A percentile compares a stretch with the other conserved stretches of the same genome.
Conservation (phyloP, 78 protist species). For the Dictyostelium firmibasis region DNA sequence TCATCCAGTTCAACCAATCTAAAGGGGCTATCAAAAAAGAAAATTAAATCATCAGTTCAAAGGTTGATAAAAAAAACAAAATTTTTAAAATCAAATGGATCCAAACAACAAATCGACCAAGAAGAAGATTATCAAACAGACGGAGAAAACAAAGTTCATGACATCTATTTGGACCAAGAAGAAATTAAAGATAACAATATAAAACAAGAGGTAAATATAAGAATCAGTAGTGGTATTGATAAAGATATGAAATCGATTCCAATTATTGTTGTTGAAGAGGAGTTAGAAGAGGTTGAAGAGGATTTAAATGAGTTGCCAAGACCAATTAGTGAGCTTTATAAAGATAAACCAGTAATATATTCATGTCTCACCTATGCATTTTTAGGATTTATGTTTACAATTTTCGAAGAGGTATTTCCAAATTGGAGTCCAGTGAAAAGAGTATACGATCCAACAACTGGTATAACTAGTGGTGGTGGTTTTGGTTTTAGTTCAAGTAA, state of each 20-base stretch:
- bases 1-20: not conserved
- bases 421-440: slow-evolving; percentile 12
- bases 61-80: not conserved
- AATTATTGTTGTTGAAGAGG: not conserved
- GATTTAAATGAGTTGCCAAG: slow-evolving; percentile 14
- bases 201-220: not conserved
- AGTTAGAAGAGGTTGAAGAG: slow-evolving; percentile 18
- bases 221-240: not conserved
- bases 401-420: slow-evolving; percentile 62
- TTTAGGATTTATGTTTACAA: slow-evolving; percentile 55
- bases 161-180: not conserved
- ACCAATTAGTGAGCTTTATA: not conserved
- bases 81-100: not conserved
- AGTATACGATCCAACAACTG: not conserved
- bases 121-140: not conserved
- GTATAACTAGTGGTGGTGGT: slow-evolving; percentile 17
- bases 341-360: slow-evolving; percentile 20
- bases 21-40: not conserved
- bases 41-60: not conserved
- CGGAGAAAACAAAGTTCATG: not conserved
- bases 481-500: slow-evolving; percentile 1
- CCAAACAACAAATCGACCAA: not conserved
- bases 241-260: not conserved
- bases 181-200: not conserved
- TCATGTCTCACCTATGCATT: slow-evolving; percentile 42